Evolutionary conservation across 352 stramenopile species (phyloP), one percentile per base, ranked within the genome.

Genomic region (Globisporangium lucens): DNA sequence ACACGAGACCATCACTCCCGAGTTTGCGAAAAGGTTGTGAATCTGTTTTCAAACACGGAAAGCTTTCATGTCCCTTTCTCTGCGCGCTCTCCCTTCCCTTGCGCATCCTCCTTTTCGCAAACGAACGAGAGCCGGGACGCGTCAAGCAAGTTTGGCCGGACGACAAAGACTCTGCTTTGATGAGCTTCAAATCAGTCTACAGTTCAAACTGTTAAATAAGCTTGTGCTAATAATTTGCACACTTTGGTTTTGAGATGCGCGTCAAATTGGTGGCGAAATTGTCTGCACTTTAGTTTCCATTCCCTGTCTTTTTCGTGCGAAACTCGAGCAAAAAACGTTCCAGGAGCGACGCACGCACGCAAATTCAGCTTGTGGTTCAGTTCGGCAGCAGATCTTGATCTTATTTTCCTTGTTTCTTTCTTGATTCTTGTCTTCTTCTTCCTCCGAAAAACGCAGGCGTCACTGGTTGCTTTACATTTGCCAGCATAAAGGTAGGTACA

Each of bases 401-500:
- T 49, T 49, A 9, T 49, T 49, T 49, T 49, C 13, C 41, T 49
- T 46, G 38, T 20, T 46, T 46, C 38, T 46, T 46, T 46, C 38
- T 46, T 49, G 41, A 49, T 49, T 49, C 41, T 49, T 49, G 4
- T 6, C 15, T 17, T n/a, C 13, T 49, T 22, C 15, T 22, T 46
- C 36, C 9, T 43, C 36, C 20, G 24, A 24, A 24, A 24, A 24
- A 24, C 0, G 24, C 0, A 24, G 24, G 24, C 24, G 24, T 24
- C 24, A 52, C 43, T 35, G 15, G 36, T n/a, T 29, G 15, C 51
- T 29, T 33, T 67, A 52, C 62, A 29, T n/a, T 67, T 9, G 22
- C 51, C 29, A 22, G 27, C 29, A 67, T 61, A 43, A 60, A 67
- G 24, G 51, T 61, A 67, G 35, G 62, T 67, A 60, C 38, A 53